phyloP scores from a whole-genome alignment of 768 basidiomycete species.

The Amanita inopinata region DNA sequence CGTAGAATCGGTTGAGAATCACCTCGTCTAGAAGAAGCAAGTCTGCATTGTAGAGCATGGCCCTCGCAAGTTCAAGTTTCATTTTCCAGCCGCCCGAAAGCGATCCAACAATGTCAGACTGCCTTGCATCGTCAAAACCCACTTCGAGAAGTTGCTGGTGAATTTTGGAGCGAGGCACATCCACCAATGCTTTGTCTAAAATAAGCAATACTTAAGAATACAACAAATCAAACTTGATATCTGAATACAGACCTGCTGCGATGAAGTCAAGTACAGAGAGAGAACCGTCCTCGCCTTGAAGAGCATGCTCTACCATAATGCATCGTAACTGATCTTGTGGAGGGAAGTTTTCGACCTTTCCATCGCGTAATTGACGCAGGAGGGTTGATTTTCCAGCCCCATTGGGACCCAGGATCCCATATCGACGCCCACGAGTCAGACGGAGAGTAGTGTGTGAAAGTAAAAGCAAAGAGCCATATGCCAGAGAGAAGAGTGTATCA shows the following conservation, averaged over 20 bases:
- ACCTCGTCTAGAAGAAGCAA: constrained; percentile 82
- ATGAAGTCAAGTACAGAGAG: constrained; percentile 84
- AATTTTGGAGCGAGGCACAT: constrained; percentile 61
- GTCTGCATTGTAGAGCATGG: constrained; percentile 94
- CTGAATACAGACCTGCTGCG: constrained; percentile 51
- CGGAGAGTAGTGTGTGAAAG: constrained; percentile 90
- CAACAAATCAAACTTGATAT: neutral
- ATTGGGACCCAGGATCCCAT: constrained; percentile 94
- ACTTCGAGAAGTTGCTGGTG: constrained; percentile 75
- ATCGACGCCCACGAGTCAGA: constrained; percentile 82
- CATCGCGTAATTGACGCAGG: constrained; percentile 90
- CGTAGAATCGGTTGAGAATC: constrained; percentile 10
- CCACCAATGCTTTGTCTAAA: constrained; percentile 58
- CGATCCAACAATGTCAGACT: constrained; percentile 77
- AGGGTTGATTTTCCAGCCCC: constrained; percentile 95
- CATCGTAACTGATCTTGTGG: constrained; percentile 77
- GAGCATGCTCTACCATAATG: constrained; percentile 95
- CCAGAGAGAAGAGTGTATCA: constrained; percentile 90
- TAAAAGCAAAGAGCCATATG: constrained; percentile 89
- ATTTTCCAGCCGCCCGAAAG: constrained; percentile 99
- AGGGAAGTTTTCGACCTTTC: constrained; percentile 95
- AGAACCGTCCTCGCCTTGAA: constrained; percentile 88
- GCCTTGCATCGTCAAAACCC: constrained; percentile 83
- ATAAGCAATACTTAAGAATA: constrained; percentile 1
- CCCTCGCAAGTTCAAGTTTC: constrained; percentile 93